Percentiles rank a stretch among this genome's conserved stretches.
phyloP scores from a whole-genome alignment of 306 rosid genomes.

The Lotus japonicus region DNA sequence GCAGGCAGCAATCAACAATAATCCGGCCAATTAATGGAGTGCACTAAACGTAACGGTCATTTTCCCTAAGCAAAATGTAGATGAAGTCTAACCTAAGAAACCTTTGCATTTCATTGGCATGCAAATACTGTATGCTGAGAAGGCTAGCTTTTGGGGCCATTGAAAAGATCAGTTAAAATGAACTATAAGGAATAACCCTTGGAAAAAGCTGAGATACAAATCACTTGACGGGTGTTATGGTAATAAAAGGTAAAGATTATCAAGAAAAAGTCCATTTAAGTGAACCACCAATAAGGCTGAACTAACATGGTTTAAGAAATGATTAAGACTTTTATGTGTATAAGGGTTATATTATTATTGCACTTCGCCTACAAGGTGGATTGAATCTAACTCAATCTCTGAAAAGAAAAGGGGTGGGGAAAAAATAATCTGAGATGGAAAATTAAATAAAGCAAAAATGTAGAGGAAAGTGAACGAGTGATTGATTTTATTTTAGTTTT shows the following conservation, averaged over 20 bases:
- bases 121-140: too few relatives aligned
- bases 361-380: conserved; percentile 11
- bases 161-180: conserved; percentile 9
- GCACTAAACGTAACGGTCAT: neutral
- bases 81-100: too few relatives aligned
- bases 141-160: neutral
- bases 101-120: neutral
- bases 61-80: neutral
- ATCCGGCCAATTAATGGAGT: conserved; percentile 16
- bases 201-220: neutral
- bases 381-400: conserved; percentile 18
- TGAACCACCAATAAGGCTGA: conserved; percentile 8
- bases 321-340: conserved; percentile 8
- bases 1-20: neutral
- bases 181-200: conserved; percentile 18
- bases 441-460: neutral
- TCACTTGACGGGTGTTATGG: neutral
- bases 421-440: neutral
- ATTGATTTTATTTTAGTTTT: neutral
- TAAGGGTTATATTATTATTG: conserved; percentile 12
- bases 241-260: too few relatives aligned
- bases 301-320: conserved; percentile 12
- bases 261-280: too few relatives aligned
- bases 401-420: neutral
- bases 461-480: neutral